phyloP scores from a whole-genome alignment of 2,329 filamentous ascomycete species.

The Sclerotinia glacialis region DNA sequence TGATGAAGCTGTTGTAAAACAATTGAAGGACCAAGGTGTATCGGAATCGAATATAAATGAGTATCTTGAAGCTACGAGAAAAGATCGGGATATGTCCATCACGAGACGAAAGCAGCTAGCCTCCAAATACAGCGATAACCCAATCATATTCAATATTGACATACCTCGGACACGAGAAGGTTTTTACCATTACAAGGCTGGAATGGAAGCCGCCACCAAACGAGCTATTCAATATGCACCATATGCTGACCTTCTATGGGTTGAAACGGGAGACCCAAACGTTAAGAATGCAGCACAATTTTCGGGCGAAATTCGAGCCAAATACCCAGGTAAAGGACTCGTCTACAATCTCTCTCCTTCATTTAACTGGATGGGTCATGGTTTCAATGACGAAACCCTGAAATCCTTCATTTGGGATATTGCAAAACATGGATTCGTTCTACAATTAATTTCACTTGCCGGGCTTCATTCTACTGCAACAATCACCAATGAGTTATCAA shows the following conservation, averaged over 20 bases:
- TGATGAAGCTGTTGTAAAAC: slow-evolving; percentile 80
- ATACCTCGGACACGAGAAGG: slow-evolving; percentile 90
- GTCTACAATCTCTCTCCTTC: slow-evolving; percentile 96
- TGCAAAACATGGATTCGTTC: slow-evolving; percentile 76
- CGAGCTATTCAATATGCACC: slow-evolving; percentile 87
- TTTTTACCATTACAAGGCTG: slow-evolving; percentile 85
- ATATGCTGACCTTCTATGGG: slow-evolving; percentile 93
- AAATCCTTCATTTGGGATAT: slow-evolving; percentile 97
- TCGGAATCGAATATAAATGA: slow-evolving; percentile 60
- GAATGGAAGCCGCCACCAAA: slow-evolving; percentile 84
- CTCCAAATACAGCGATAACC: slow-evolving; percentile 60
- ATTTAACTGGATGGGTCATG: slow-evolving; percentile 98
- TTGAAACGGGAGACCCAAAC: slow-evolving; percentile 88
- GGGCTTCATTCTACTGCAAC: slow-evolving; percentile 65
- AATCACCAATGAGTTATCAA: slow-evolving; percentile 70
- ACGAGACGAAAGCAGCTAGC: slow-evolving; percentile 73
- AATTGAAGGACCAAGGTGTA: slow-evolving; percentile 66
- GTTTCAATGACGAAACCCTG: slow-evolving; percentile 78
- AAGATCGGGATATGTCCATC: slow-evolving; percentile 73
- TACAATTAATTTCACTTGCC: slow-evolving; percentile 66
- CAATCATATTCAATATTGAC: slow-evolving; percentile 85
- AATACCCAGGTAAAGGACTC: slow-evolving; percentile 75
- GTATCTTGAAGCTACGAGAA: slow-evolving; percentile 61
- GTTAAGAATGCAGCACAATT: slow-evolving; percentile 75
- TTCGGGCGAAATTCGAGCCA: slow-evolving; percentile 68